Conservation (phyloP, 768 basidiomycete species). For the Lentinula edodes region DNA sequence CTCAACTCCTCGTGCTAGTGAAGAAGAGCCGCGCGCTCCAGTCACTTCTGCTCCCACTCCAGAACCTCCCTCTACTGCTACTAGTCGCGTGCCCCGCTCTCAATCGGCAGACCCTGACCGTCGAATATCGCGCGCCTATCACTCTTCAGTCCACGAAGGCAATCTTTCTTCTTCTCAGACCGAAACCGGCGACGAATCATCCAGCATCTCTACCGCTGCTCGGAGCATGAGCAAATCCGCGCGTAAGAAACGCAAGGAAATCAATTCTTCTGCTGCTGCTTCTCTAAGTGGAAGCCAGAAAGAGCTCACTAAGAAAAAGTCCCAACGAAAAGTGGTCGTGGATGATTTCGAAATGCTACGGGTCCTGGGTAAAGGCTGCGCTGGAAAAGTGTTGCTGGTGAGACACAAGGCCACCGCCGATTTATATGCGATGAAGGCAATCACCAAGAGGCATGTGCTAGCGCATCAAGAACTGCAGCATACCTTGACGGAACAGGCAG, state of each 20-base stretch:
- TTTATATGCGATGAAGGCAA: conserved; percentile 92
- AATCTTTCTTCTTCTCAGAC: conserved; percentile 48
- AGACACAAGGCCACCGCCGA: conserved; percentile 66
- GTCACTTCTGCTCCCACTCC: conserved; percentile 23
- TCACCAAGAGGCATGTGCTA: conserved; percentile 94
- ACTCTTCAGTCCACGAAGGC: conserved; percentile 39
- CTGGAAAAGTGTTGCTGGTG: conserved; percentile 93
- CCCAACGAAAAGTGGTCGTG: conserved; percentile 71
- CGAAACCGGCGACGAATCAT: conserved; percentile 66
- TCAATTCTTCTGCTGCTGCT: not conserved
- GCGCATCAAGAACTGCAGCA: conserved; percentile 96
- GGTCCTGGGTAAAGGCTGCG: conserved; percentile 95
- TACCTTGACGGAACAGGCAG: conserved; percentile 94
- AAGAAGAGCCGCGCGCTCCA: conserved; percentile 4
- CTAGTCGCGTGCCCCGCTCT: conserved; percentile 61
- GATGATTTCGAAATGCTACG: conserved; percentile 97
- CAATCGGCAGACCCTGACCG: conserved; percentile 79
- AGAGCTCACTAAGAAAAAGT: conserved; percentile 36
- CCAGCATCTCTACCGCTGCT: conserved; percentile 46
- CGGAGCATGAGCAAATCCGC: conserved; percentile 26
- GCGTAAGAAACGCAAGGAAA: conserved; percentile 48
- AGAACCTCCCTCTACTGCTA: conserved; percentile 25
- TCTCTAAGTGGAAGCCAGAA: conserved; percentile 16
- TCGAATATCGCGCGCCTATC: conserved; percentile 54
- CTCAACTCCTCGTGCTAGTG: conserved; percentile 7